Evolutionary conservation across 2,329 filamentous ascomycete species (phyloP).

Genomic region (Xylariales sp.): DNA sequence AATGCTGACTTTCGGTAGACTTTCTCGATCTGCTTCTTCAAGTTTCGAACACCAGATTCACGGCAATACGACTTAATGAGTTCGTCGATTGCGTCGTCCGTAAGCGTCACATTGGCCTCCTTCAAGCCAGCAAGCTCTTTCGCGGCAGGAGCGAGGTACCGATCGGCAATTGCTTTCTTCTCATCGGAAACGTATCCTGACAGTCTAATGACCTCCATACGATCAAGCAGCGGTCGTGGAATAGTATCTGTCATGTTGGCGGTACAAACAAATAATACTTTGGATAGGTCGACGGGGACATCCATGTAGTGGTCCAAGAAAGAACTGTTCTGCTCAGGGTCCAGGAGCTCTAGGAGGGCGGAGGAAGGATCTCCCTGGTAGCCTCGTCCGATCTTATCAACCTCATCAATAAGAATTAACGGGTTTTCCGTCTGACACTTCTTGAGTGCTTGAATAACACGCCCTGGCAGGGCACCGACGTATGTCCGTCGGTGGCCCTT

Average conservation of each 20-base stretch:
- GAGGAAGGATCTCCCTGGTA: slow-evolving; percentile 97
- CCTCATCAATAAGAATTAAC: slow-evolving; percentile 91
- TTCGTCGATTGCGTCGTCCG: slow-evolving; percentile 85
- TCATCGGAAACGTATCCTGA: slow-evolving; percentile 97
- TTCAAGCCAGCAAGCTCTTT: slow-evolving; percentile 90
- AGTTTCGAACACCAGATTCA: slow-evolving; percentile 91
- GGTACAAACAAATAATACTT: slow-evolving; percentile 97
- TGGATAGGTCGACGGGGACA: slow-evolving; percentile 93
- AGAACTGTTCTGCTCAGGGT: slow-evolving; percentile 95
- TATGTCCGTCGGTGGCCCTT: slow-evolving; percentile 97
- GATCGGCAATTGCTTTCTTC: slow-evolving; percentile 97
- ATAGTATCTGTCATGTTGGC: slow-evolving; percentile 99
- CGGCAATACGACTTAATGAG: slow-evolving; percentile 98
- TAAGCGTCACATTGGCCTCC: slow-evolving; percentile 83
- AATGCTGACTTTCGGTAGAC: slow-evolving; percentile 95
- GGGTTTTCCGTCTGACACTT: slow-evolving; percentile 99
- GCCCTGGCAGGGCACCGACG: slow-evolving; percentile 88
- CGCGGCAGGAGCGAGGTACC: slow-evolving; percentile 88
- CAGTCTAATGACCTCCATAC: slow-evolving; percentile 96
- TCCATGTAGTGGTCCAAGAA: slow-evolving; percentile 99
- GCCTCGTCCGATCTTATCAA: slow-evolving; percentile 95
- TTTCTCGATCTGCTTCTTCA: slow-evolving; percentile 99
- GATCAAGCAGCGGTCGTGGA: slow-evolving; percentile 84
- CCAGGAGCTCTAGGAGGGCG: slow-evolving; percentile 85
- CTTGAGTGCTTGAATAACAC: slow-evolving; percentile 97